Base-by-base conservation (phyloP, 169 alveolate genomes). In the Eimeria zaria region DNA sequence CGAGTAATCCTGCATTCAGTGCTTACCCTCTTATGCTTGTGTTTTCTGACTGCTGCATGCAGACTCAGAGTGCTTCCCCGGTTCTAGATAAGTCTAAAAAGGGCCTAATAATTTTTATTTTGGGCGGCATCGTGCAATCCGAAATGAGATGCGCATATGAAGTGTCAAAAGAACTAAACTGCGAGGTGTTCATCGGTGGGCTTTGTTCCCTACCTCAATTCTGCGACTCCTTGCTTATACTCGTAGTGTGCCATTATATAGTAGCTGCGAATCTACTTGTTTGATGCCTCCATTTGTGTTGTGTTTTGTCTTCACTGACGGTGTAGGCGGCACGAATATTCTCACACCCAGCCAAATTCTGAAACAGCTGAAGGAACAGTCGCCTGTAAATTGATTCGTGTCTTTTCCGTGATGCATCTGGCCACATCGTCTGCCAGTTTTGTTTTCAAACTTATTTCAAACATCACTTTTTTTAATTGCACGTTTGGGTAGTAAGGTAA, bases 111-210 rank as follows among this genome's bases (percentile, higher is more conserved):
- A 88, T 95, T 53, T 95, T 95, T 76, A 92, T 95, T n/a, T 36
- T 95, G 33, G 97, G 97, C 30, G 97, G 96, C 30, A 78, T 95
- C 84, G 41, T 95, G 22, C 91, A 60, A 67, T 69, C 97, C 22
- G 97, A 95, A 60, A 95, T 91, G 96, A 41, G 97, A 36, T 95
- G 95, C 74, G 97, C 97, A 20, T 95, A 95, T 91, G 96, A 89
- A 74, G 89, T 89, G 44, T 95, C 97, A 64, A 89, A 83, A n/a
- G 97, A 60, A 22, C 89, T 88, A 3, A 85, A 85, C 80, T 83
- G 89, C 80, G 96, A 95, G 55, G 88, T 95, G 44, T 84, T 89
- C 48, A 46, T 95, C 46, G 97, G 97, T 95, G 96, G 36, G 96
- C 30, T 39, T 39, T 60, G 55, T 83, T 30, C 53, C 83, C 33